These are phyloP conservation scores for Chaetoceros tenuissimus DNA, from an alignment of 108 stramenopile genomes.

Conservation along the genomic window DNA sequence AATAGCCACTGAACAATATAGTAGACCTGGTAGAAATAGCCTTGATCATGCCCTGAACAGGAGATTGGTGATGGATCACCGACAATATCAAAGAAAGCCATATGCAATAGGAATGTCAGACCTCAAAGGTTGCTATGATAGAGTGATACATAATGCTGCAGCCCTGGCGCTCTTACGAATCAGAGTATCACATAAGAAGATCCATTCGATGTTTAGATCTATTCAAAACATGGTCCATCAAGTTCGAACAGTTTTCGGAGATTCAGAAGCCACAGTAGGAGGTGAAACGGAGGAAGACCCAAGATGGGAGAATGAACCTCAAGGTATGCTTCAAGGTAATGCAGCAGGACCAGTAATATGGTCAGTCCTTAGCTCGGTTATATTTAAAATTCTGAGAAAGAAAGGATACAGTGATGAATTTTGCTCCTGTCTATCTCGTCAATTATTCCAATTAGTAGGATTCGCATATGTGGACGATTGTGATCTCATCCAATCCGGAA, in stretches of 20 bases:
- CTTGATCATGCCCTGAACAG: neutral
- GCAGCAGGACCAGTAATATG: constrained; percentile 27
- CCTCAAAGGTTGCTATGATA: constrained; percentile 10
- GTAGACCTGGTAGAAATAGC: neutral
- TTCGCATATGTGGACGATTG: constrained; percentile 25
- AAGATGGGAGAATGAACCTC: neutral
- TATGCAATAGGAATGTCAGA: neutral
- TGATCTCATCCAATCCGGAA: constrained; percentile 2
- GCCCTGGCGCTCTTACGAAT: constrained; percentile 5
- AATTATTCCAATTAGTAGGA: neutral
- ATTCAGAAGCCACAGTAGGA: neutral
- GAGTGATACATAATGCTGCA: constrained; percentile 12
- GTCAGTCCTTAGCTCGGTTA: constrained; percentile 14
- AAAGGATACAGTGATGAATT: constrained; percentile 7
- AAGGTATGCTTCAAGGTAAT: constrained; percentile 25
- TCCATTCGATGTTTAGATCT: constrained; percentile 1
- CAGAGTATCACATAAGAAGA: neutral
- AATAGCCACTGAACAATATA: constrained; percentile 4
- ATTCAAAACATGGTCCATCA: constrained; percentile 11
- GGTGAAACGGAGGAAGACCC: neutral
- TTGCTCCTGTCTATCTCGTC: neutral
- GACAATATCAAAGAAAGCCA: neutral
- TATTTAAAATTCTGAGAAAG: constrained; percentile 6
- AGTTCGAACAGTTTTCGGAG: constrained; percentile 7
- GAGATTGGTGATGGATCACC: neutral